phyloP scores from a whole-genome alignment of 805 yeast genomes.

The Lipomyces yamadae region DNA sequence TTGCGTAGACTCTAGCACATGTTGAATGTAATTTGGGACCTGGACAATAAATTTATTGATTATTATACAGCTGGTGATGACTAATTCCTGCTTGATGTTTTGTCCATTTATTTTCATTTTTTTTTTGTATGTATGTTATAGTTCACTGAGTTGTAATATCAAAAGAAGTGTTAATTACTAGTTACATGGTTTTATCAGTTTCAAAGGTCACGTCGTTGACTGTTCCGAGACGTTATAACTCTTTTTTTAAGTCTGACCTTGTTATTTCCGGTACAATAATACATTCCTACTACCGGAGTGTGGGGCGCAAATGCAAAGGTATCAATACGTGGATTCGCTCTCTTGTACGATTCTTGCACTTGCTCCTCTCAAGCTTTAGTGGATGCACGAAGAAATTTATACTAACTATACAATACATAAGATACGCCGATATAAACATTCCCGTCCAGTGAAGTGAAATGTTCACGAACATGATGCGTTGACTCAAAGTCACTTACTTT shows the following conservation, averaged over 20 bases:
- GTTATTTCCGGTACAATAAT: too few species aligned
- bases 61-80: background rate
- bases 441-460: background rate
- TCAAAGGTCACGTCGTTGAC: too few species aligned
- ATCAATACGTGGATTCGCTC: too few species aligned
- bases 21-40: background rate
- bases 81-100: background rate
- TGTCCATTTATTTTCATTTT: background rate
- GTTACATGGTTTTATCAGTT: background rate
- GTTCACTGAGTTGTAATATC: background rate
- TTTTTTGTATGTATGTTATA: slow-evolving; percentile 18
- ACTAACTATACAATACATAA: too few species aligned
- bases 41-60: background rate
- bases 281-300: too few species aligned
- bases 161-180: slow-evolving; percentile 5
- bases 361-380: too few species aligned
- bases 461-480: background rate
- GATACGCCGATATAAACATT: background rate
- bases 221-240: too few species aligned
- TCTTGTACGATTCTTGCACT: too few species aligned
- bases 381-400: too few species aligned
- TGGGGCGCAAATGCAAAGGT: too few species aligned
- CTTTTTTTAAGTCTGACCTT: too few species aligned
- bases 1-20: slow-evolving; percentile 44
- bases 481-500: slow-evolving; percentile 5